phyloP scores from a whole-genome alignment of 768 basidiomycete species.

The Paxillus ammoniavirescens region DNA sequence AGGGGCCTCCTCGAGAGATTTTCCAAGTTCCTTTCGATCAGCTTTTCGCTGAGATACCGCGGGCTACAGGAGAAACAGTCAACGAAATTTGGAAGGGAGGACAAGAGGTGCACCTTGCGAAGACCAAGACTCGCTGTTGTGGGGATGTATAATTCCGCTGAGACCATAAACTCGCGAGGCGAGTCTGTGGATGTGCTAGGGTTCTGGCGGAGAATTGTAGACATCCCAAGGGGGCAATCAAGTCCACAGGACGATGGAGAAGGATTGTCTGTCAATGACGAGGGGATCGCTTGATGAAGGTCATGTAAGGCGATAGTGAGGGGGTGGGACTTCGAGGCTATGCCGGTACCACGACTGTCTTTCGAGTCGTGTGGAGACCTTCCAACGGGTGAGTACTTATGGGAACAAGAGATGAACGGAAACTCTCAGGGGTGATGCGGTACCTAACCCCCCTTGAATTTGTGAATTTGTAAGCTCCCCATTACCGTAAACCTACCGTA shows the following conservation, averaged over 20 bases:
- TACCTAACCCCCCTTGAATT: no score
- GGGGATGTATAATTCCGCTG: slow-evolving; percentile 62
- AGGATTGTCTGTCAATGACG: not conserved
- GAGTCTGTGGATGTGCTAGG: slow-evolving; percentile 5
- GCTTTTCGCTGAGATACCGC: slow-evolving; percentile 48
- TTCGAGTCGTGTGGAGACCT: not conserved
- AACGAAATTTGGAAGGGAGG: slow-evolving; percentile 4
- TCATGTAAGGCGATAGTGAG: not conserved
- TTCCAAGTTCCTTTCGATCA: slow-evolving; percentile 48
- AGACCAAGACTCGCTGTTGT: slow-evolving; percentile 46
- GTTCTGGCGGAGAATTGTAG: not conserved
- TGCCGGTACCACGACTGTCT: not conserved
- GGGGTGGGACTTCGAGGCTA: not conserved
- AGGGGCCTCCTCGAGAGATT: slow-evolving; percentile 41
- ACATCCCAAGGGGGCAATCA: slow-evolving; percentile 1
- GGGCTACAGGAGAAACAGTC: slow-evolving; percentile 34
- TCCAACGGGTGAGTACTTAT: not conserved
- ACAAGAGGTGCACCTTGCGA: slow-evolving; percentile 50
- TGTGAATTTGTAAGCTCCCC: no score
- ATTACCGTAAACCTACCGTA: no score
- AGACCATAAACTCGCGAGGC: slow-evolving; percentile 55
- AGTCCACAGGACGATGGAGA: not conserved
- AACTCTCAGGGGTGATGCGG: not conserved
- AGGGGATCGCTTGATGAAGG: not conserved
- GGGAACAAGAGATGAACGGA: not conserved